phyloP scores from a whole-genome alignment of 345 rosid genomes.

The Citrus sp. region DNA sequence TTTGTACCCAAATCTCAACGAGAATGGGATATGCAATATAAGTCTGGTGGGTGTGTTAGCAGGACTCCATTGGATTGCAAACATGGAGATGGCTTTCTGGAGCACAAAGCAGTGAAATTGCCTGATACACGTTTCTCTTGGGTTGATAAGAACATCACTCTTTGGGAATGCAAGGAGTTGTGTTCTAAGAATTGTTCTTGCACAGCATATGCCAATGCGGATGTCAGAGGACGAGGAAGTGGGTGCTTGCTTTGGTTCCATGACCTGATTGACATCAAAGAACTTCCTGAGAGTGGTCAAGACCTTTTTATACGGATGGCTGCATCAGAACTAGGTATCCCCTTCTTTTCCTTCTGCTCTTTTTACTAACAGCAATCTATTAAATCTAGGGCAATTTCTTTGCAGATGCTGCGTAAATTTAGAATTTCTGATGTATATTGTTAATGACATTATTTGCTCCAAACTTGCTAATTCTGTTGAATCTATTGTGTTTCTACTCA shows the following conservation, averaged over 20 bases:
- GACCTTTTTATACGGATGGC: slow-evolving; percentile 11
- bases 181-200: slow-evolving; percentile 23
- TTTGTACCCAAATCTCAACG: slow-evolving; percentile 5
- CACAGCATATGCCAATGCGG: slow-evolving; percentile 16
- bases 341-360: neutral
- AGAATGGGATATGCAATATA: slow-evolving; percentile 2
- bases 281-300: neutral
- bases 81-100: slow-evolving; percentile 1
- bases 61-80: slow-evolving; percentile 5
- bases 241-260: slow-evolving; percentile 16
- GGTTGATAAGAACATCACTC: slow-evolving; percentile 9
- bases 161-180: slow-evolving; percentile 10
- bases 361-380: neutral
- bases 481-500: neutral
- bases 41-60: slow-evolving; percentile 13
- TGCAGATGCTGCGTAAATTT: too few relatives aligned
- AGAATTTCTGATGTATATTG: neutral
- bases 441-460: neutral
- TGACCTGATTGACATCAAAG: slow-evolving; percentile 15
- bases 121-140: slow-evolving; percentile 8
- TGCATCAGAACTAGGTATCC: slow-evolving; percentile 21
- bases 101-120: neutral
- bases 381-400: neutral
- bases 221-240: slow-evolving; percentile 9
- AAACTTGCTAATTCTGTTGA: neutral